Evolutionary conservation across 139 green algal species (phyloP).

Genomic region (Dunaliella primolecta): DNA sequence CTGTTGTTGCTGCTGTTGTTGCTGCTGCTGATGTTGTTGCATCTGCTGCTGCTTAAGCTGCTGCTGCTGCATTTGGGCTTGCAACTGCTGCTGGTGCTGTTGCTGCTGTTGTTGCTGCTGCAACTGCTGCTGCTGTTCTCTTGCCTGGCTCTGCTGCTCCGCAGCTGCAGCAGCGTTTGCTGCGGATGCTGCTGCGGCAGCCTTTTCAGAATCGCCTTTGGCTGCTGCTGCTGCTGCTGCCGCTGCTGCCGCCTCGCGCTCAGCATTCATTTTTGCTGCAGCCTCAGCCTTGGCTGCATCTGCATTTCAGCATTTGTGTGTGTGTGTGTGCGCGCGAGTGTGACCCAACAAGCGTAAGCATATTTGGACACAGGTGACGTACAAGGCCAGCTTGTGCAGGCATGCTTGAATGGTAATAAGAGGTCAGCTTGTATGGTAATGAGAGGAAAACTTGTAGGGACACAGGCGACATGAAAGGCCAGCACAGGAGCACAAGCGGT

Average conservation of each 20-base stretch:
- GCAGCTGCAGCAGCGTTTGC: conserved; percentile 10
- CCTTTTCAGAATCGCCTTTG: neutral
- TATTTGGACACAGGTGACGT: too few relatives aligned
- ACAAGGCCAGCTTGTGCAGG: too few relatives aligned
- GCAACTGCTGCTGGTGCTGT: conserved; percentile 1
- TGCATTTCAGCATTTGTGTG: neutral
- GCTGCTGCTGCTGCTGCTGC: conserved; percentile 5
- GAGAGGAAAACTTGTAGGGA: too few relatives aligned
- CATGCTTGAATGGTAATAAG: too few relatives aligned
- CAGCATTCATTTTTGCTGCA: conserved; percentile 5
- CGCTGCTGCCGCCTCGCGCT: conserved; percentile 9
- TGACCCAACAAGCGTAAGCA: too few relatives aligned
- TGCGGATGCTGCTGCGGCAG: conserved; percentile 18
- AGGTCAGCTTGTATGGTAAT: too few relatives aligned
- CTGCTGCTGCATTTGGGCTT: conserved; percentile 13
- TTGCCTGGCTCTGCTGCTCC: neutral
- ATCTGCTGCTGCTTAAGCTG: neutral
- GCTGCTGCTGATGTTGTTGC: conserved; percentile 7
- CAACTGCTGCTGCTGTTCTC: neutral
- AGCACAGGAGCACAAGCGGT: too few relatives aligned
- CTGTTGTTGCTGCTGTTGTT: neutral
- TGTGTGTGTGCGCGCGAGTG: neutral
- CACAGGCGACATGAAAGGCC: too few relatives aligned
- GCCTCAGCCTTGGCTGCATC: neutral
- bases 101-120: conserved; percentile 19